A percentile compares a stretch with the other conserved stretches of the same genome.
Evolutionary conservation across 2,329 filamentous ascomycete species (phyloP).

Genomic region (Aspergillus terreus): DNA sequence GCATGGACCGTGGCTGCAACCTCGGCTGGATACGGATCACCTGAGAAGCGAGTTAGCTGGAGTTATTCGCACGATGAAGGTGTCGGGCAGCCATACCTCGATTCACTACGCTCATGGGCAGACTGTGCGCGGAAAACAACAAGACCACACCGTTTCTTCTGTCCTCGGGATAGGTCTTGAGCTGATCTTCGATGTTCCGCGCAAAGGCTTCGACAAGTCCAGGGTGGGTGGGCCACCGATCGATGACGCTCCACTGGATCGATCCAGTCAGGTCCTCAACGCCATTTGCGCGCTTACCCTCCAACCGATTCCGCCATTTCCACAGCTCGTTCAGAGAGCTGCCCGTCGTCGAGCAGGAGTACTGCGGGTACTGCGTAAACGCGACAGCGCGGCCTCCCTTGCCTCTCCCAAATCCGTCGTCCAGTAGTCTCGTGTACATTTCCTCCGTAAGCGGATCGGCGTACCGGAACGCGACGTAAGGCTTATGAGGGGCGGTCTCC

Average conservation of each 20-base stretch:
- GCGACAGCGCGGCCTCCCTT: constrained; percentile 91
- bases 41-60: constrained; percentile 36
- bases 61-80: neutral
- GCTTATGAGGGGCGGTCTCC: constrained; percentile 92
- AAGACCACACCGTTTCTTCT: constrained; percentile 76
- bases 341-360: constrained; percentile 95
- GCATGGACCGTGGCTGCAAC: constrained; percentile 94
- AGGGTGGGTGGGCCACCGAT: constrained; percentile 90
- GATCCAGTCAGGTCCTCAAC: constrained; percentile 58
- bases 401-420: constrained; percentile 85
- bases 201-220: constrained; percentile 91
- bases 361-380: constrained; percentile 98
- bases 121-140: constrained; percentile 89
- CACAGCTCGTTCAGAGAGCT: constrained; percentile 95
- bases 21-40: constrained; percentile 92
- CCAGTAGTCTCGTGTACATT: constrained; percentile 78
- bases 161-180: constrained; percentile 79
- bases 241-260: constrained; percentile 96
- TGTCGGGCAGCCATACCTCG: constrained; percentile 53
- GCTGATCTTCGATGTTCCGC: constrained; percentile 80
- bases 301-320: constrained; percentile 86
- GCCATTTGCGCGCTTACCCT: constrained; percentile 64
- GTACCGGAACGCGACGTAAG: constrained; percentile 96
- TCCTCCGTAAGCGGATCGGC: constrained; percentile 90
- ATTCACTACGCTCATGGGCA: constrained; percentile 97